Base-by-base conservation (phyloP, 306 rosid species). In the Mimosa bimucronata region DNA sequence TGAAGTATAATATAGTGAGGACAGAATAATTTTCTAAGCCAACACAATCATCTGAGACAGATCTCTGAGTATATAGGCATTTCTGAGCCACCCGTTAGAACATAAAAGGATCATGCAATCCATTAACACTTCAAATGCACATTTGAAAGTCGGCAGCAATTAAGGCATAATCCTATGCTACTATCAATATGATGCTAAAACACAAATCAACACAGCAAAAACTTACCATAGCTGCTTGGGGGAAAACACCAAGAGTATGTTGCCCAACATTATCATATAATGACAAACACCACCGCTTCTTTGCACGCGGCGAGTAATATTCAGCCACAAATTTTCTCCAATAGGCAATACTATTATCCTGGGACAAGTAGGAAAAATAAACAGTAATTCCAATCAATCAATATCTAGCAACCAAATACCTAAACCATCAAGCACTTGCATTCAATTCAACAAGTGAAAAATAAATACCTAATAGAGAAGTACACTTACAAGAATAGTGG, bases 261-360 rank as follows among this genome's bases (percentile, higher is more conserved):
- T 93, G 91, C 65, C 98, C 98, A 64, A 89, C 93, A 18, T 93
- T 96, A 71, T 82, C 97, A 88, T 96, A 93, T 60, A 90, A 81
- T 12, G 99, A 92, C 85, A 96, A 85, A 82, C 99, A 96, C 99
- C 99, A 96, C 64, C 98, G 85, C 80, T 93, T 92, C 89, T 90
- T 96, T 48, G 99, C 97, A 25, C 97, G 97, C 67, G 97, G 98
- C 45, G 99, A 90, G 86, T 96, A 96, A 85, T 93, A 96, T 80
- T 93, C 98, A 13, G 97, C 84, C 71, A 96, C 98, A 87, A 96
- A 96, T 86, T 96, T 96, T 81, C 94, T 93, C 99, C 99, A 96
- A 84, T 96, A 96, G n/a, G 94, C 97, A 83, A 96, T 89, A 72
- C 90, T 85, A 68, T 93, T 96, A 57, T 96, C 98, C 99, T 96